Percentiles rank a stretch among this genome's conserved stretches.
Evolutionary conservation across 495 filamentous ascomycete genomes (phyloP).

Genomic region (Tuber indicum): DNA sequence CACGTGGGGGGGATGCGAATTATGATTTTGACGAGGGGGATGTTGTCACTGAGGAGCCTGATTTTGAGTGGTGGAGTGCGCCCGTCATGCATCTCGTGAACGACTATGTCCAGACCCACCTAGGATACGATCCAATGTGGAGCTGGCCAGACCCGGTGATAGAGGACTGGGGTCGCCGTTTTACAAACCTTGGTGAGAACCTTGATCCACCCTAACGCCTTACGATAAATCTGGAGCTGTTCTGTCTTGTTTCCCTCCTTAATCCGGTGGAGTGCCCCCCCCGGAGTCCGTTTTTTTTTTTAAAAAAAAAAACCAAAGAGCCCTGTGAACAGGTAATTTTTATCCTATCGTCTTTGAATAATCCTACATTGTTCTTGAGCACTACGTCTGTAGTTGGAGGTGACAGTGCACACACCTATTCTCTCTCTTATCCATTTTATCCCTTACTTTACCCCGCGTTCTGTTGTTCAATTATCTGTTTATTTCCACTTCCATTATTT

Average conservation of each 20-base stretch:
- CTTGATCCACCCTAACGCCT: neutral
- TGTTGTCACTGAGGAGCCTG: rapidly evolving
- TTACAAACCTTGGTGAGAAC: neutral
- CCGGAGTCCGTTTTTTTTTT: neutral
- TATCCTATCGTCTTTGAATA: neutral
- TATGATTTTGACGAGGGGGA: neutral
- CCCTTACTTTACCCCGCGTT: neutral
- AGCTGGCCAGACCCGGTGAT: neutral
- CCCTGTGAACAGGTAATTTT: neutral
- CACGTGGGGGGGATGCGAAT: neutral
- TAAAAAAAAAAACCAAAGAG: neutral
- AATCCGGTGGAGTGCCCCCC: neutral
- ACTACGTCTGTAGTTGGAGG: neutral
- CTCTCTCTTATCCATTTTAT: neutral
- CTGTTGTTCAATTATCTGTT: neutral
- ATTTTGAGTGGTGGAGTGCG: neutral
- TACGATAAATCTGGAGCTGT: neutral
- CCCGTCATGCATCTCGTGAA: neutral
- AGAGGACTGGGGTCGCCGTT: neutral
- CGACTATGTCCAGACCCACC: neutral
- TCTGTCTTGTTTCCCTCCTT: neutral
- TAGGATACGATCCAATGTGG: neutral
- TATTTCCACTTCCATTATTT: neutral
- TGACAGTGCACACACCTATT: neutral
- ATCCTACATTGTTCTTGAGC: neutral